Evolutionary conservation across 169 alveolate genomes (phyloP).

Genomic region (Eimeria falciformis): DNA sequence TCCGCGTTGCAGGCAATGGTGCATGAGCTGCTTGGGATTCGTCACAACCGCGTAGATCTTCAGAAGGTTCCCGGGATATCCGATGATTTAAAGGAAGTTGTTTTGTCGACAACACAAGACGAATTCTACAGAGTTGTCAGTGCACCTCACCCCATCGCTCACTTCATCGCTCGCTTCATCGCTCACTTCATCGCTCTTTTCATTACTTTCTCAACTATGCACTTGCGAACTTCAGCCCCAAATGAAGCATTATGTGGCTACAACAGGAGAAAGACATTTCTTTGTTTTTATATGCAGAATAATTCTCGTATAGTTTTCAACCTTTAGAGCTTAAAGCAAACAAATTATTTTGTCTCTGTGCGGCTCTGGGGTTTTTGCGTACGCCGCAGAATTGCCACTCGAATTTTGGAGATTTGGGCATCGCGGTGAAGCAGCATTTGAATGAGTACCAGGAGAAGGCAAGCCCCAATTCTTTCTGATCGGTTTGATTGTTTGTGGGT

Average conservation of each 20-base stretch:
- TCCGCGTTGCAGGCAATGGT: constrained; percentile 87
- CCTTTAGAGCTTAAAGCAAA: constrained; percentile 78
- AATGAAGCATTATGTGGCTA: background rate
- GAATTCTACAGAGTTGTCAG: constrained; percentile 78
- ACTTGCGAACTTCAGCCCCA: too few species aligned
- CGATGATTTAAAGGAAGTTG: constrained; percentile 73
- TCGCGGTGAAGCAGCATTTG: constrained; percentile 89
- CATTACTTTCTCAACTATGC: too few species aligned
- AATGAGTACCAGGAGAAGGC: constrained; percentile 84
- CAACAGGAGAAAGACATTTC: too few species aligned
- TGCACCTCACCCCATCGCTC: too few species aligned
- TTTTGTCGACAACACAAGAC: constrained; percentile 77
- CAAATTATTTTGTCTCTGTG: too few species aligned
- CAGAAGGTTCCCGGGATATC: constrained; percentile 53
- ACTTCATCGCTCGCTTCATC: too few species aligned
- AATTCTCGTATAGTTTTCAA: too few species aligned
- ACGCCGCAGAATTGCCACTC: constrained; percentile 85
- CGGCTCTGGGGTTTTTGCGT: background rate
- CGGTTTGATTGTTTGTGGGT: background rate
- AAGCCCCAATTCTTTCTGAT: background rate
- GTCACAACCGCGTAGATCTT: constrained; percentile 89
- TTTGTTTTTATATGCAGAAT: too few species aligned
- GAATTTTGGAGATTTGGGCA: constrained; percentile 97
- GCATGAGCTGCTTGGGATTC: constrained; percentile 94
- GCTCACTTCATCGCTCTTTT: too few species aligned